Conservation (phyloP, 495 filamentous ascomycete genomes). For the Hypoxylon cercidicola region DNA sequence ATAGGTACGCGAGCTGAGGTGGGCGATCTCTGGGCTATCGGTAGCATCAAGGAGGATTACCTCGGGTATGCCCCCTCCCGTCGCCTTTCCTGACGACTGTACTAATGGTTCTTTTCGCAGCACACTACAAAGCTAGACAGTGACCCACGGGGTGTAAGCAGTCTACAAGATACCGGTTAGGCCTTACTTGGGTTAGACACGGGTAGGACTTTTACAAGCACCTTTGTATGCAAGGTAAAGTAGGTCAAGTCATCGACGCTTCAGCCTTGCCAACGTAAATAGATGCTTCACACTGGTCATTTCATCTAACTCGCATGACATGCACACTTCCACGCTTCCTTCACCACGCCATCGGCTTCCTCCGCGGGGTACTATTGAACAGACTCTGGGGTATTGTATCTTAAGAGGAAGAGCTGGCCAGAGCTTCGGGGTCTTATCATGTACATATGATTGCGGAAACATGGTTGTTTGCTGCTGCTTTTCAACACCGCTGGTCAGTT, state of each 20-base stretch:
- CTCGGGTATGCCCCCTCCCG: slow-evolving; percentile 54
- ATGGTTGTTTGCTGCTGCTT: neutral
- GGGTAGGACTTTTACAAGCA: slow-evolving; percentile 21
- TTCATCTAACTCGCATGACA: slow-evolving; percentile 2
- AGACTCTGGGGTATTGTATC: neutral
- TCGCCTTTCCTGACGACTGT: neutral
- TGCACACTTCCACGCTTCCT: slow-evolving; percentile 10
- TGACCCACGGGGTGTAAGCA: neutral
- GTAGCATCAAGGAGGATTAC: slow-evolving; percentile 91
- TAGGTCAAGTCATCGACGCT: neutral
- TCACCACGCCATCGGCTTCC: slow-evolving; percentile 2
- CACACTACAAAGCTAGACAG: slow-evolving; percentile 26
- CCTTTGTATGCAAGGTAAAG: slow-evolving; percentile 35
- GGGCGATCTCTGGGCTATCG: slow-evolving; percentile 93
- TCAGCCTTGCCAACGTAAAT: neutral
- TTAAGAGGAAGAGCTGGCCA: neutral
- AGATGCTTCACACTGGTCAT: neutral
- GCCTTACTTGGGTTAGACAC: slow-evolving; percentile 12
- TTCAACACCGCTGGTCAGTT: too few species aligned
- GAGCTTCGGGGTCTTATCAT: neutral
- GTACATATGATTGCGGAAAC: neutral
- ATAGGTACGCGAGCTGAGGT: slow-evolving; percentile 92
- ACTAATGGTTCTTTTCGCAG: slow-evolving; percentile 16
- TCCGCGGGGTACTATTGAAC: neutral
- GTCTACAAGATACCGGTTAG: slow-evolving; percentile 20